Evolutionary conservation across 73 alveolate species (phyloP), one percentile per base, ranked within the genome.

Genomic region (Paramecium primaurelia): DNA sequence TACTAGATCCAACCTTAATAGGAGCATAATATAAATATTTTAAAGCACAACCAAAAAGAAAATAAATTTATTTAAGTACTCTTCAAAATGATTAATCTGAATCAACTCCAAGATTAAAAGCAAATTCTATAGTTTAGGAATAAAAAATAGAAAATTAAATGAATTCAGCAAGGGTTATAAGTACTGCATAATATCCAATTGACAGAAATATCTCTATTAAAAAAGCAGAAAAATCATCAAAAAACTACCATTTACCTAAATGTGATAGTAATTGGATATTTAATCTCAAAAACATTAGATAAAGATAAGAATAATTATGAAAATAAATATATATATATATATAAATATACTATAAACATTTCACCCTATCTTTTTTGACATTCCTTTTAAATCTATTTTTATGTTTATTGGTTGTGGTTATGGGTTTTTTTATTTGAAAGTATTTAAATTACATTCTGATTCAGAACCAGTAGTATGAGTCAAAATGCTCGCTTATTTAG

Each of bases 221-320:
- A 34, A 20, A 64, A 12, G 49, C 42, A 32, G 47, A 34, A 18
- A 64, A 30, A 11, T 7, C 84, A 28, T 11, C 84, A 12, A 64
- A 64, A 64, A 64, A 28, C 42, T 64, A 64, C 47, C 30, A 64
- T 10, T 20, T 64, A 34, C 84, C 84, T 64, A 64, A 64, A 64
- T 64, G 84, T 64, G 84, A 64, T 64, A 64, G 84, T 14, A 64
- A 64, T 64, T 64, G 84, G 84, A 64, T 64, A 6, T 28, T 64
- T 28, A 40, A 64, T 64, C 22, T 64, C 14, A 64, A 26, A 64
- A 64, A 28, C 16, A 64, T 64, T 11, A 28, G 84, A 12, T 64
- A 10, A 64, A 64, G 84, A 34, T 9, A 64, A 64, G 51, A 10
- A 64, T 54, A 54, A 18, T 32, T 64, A 32, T 64, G 84, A 64